Conservation (phyloP, 2,329 filamentous ascomycete species). For the Scytalidium lignicola region DNA sequence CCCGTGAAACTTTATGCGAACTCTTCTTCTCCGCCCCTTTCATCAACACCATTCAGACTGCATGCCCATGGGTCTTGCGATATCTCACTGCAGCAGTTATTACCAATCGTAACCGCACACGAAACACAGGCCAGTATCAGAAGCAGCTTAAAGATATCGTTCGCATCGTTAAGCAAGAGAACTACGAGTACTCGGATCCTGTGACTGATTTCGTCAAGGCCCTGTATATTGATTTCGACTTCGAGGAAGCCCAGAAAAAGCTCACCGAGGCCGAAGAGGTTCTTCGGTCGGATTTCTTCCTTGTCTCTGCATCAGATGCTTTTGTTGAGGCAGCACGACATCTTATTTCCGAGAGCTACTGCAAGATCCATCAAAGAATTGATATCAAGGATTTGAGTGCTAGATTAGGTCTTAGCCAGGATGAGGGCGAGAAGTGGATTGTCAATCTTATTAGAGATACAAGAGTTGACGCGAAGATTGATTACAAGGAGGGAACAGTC, state of each 20-base stretch:
- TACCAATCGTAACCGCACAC: conserved; percentile 74
- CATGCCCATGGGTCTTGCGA: conserved; percentile 91
- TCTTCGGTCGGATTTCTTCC: conserved; percentile 91
- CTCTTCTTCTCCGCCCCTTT: conserved; percentile 95
- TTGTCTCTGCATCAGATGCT: conserved; percentile 73
- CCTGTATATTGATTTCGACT: conserved; percentile 92
- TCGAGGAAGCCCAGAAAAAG: conserved; percentile 90
- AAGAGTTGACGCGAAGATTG: conserved; percentile 95
- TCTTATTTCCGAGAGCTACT: conserved; percentile 97
- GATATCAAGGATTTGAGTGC: conserved; percentile 95
- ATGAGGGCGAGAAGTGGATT: conserved; percentile 99
- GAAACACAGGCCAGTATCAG: conserved; percentile 85
- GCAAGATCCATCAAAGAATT: conserved; percentile 98
- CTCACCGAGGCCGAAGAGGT: conserved; percentile 86
- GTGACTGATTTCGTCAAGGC: conserved; percentile 96
- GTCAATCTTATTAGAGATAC: conserved; percentile 99
- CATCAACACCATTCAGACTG: conserved; percentile 99
- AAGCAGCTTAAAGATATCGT: conserved; percentile 98
- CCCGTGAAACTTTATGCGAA: conserved; percentile 86
- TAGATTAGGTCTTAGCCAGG: conserved; percentile 83
- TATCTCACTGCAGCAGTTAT: conserved; percentile 94
- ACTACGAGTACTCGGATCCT: conserved; percentile 95
- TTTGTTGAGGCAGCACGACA: conserved; percentile 95
- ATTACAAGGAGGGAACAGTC: conserved; percentile 97
- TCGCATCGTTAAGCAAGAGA: conserved; percentile 91